phyloP scores from a whole-genome alignment of 495 filamentous ascomycete species.

The Pseudoneurospora amorphoporcata region DNA sequence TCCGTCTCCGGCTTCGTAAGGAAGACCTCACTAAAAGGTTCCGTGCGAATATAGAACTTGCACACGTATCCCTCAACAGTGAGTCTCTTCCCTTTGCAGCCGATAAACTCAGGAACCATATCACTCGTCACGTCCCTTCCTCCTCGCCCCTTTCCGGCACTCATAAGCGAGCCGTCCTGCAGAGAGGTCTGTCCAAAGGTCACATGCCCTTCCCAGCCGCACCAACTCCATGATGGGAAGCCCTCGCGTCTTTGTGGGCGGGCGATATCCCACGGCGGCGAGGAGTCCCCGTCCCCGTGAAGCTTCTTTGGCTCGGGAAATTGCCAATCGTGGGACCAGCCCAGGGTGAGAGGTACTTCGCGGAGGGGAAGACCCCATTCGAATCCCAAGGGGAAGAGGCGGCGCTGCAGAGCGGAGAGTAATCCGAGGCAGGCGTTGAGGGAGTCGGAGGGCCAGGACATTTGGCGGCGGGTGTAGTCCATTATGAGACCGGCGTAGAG shows the following conservation, averaged over 20 bases:
- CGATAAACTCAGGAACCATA: neutral
- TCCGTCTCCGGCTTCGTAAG: neutral
- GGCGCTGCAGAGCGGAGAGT: slow-evolving; percentile 1
- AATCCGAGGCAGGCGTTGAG: slow-evolving; percentile 10
- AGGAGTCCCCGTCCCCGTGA: neutral
- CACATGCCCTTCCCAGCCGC: slow-evolving; percentile 7
- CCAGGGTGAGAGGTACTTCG: neutral
- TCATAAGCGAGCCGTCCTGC: neutral
- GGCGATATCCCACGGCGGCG: neutral
- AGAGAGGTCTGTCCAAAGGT: neutral
- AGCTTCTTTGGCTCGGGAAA: neutral
- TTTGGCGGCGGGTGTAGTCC: slow-evolving; percentile 8
- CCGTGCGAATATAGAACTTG: slow-evolving; percentile 3
- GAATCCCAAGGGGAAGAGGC: slow-evolving; percentile 3
- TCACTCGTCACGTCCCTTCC: neutral
- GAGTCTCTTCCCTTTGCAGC: neutral
- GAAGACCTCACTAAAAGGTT: slow-evolving; percentile 8
- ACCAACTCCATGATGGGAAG: slow-evolving; percentile 11
- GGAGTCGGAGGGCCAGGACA: slow-evolving; percentile 10
- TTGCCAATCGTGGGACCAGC: slow-evolving; percentile 4
- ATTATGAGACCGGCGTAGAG: neutral
- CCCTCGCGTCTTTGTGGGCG: neutral
- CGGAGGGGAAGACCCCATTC: slow-evolving; percentile 12
- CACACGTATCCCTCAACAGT: slow-evolving; percentile 1
- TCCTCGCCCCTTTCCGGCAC: neutral